A percentile compares a stretch with the other conserved stretches of the same genome.
Conservation (phyloP, 768 basidiomycete genomes). For the Neoboletus subvelutipes region DNA sequence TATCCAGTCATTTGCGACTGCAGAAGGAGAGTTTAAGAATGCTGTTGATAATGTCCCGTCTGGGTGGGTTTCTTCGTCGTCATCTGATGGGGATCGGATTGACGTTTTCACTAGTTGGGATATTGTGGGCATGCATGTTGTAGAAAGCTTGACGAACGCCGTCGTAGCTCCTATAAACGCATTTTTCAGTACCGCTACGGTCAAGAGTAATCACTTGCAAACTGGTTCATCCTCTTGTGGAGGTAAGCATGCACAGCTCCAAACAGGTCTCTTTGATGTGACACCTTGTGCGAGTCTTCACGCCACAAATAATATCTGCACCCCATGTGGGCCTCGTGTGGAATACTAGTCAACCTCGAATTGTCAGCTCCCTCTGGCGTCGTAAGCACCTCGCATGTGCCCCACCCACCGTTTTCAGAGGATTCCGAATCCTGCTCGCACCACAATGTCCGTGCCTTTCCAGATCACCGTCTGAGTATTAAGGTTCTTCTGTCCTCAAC, state of each 20-base stretch:
- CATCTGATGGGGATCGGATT: not conserved
- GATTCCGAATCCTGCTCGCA: too few species aligned
- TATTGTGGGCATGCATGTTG: constrained; percentile 15
- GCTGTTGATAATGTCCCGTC: constrained; percentile 16
- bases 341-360: too few species aligned
- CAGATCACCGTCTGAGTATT: too few species aligned
- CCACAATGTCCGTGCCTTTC: too few species aligned
- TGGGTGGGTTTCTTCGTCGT: constrained; percentile 3
- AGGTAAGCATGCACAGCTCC: not conserved
- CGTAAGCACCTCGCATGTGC: too few species aligned
- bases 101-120: constrained; percentile 8
- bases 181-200: constrained; percentile 9
- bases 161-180: constrained; percentile 17
- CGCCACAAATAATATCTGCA: too few species aligned
- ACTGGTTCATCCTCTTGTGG: not conserved
- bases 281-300: too few species aligned
- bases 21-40: constrained; percentile 16
- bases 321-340: too few species aligned
- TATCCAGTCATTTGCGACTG: constrained; percentile 13
- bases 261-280: too few species aligned
- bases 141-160: constrained; percentile 14
- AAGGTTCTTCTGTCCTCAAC: not conserved
- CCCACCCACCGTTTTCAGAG: too few species aligned
- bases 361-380: too few species aligned
- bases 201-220: constrained; percentile 10